Percentiles rank a stretch among this genome's conserved stretches.
phyloP scores from a whole-genome alignment of 2,329 filamentous ascomycete genomes.

The Endocalyx cinctus region DNA sequence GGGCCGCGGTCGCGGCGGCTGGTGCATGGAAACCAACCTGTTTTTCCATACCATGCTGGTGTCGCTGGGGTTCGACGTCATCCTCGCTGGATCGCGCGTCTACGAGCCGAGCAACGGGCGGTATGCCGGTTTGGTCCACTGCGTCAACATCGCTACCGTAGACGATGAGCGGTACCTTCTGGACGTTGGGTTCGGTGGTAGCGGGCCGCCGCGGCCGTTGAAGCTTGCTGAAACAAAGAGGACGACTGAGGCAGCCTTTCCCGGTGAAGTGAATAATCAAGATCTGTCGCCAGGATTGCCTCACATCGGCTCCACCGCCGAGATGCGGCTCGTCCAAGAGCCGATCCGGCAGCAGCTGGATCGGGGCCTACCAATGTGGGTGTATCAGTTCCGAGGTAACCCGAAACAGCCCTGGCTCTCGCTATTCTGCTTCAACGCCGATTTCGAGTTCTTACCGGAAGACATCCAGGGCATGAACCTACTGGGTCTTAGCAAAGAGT shows the following conservation, averaged over 20 bases:
- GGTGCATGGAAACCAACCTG: constrained; percentile 41
- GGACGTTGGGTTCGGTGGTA: constrained; percentile 21
- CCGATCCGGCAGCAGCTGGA: constrained; percentile 18
- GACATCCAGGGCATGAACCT: constrained; percentile 36
- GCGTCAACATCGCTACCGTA: constrained; percentile 20
- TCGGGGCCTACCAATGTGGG: constrained; percentile 15
- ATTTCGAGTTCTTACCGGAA: constrained; percentile 34
- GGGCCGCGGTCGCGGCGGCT: constrained; percentile 32
- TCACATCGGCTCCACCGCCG: constrained; percentile 7
- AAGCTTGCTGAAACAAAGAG: constrained; percentile 5
- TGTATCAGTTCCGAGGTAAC: constrained; percentile 17
- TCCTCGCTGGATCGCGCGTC: constrained; percentile 22
- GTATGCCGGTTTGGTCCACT: constrained; percentile 23
- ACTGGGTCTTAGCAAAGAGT: constrained; percentile 26
- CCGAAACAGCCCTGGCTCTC: constrained; percentile 31
- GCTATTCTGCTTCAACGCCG: constrained; percentile 43
- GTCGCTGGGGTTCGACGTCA: constrained; percentile 32
- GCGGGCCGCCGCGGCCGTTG: constrained; percentile 14
- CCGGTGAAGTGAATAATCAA: no score
- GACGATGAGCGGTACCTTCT: constrained; percentile 12
- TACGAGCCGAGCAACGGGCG: constrained; percentile 3
- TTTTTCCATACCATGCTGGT: constrained; percentile 38
- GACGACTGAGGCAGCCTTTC: no score
- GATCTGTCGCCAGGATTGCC: no score
- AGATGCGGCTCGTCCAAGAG: constrained; percentile 27